Evolutionary conservation across 192 early-diverging fungal genomes (phyloP).

Genomic region (Coemansia umbellata): DNA sequence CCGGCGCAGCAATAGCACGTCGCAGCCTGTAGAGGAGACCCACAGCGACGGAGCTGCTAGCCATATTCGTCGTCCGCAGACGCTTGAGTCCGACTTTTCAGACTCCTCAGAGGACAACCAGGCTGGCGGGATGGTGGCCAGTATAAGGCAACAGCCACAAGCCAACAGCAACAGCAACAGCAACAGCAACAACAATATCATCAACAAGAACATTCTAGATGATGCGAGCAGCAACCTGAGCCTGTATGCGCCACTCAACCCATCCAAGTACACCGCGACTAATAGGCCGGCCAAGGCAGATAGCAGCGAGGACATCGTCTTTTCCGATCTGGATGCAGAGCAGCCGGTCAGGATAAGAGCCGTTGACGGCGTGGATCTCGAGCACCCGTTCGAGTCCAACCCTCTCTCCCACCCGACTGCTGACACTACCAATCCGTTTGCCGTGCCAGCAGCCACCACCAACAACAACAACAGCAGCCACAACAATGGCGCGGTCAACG

Average conservation of each 20-base stretch:
- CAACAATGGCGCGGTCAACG: too few species aligned
- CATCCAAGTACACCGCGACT: constrained; percentile 4
- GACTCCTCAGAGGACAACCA: too few species aligned
- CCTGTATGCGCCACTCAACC: constrained; percentile 15
- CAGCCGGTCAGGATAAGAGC: too few species aligned
- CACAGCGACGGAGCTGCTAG: too few species aligned
- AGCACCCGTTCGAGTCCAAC: constrained; percentile 22
- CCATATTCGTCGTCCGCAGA: background rate
- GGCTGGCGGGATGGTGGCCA: too few species aligned
- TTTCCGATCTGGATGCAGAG: too few species aligned
- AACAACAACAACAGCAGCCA: too few species aligned
- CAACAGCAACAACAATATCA: background rate
- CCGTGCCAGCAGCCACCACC: background rate
- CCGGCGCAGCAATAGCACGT: constrained; percentile 3
- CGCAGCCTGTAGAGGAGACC: too few species aligned
- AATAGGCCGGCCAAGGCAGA: background rate
- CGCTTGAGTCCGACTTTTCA: constrained; percentile 44
- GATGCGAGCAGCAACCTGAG: constrained; percentile 3
- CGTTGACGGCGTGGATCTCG: constrained; percentile 7
- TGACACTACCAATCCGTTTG: background rate
- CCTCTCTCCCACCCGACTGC: constrained; percentile 9
- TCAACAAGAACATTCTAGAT: background rate
- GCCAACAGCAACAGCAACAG: background rate
- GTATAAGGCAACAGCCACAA: too few species aligned
- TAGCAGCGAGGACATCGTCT: background rate